Evolutionary conservation across 108 stramenopile species (phyloP), one percentile per base, ranked within the genome.

Genomic region (Skeletonema tropicum): DNA sequence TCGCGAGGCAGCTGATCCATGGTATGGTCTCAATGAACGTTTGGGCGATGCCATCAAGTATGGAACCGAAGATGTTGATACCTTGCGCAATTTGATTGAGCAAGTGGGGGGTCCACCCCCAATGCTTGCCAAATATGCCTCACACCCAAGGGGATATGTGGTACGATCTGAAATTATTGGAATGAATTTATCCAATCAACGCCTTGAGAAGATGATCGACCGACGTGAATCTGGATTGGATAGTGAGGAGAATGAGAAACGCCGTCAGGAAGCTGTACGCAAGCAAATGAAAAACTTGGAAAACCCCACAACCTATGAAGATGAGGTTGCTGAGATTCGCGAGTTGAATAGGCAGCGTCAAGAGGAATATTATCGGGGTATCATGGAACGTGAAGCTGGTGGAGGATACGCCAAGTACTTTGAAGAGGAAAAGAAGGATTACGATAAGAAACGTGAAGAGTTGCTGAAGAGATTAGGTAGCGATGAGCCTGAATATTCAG

Each of bases 21-120:
- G 94, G 94, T 95, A 85, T 68, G 86, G 64, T 2, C 64, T 95
- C 77, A 95, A 95, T 71, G 91, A 95, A 33, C 88, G 90, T 0
- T 32, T 95, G 42, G 67, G 86, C 9, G 94, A 95, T 68, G 94
- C 94, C 33, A 79, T 85, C 72, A 87, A 88, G 81, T 88, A 77
- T 21, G 80, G 78, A 3, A 60, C 80, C n/a, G 90, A 92, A 33
- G 80, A 87, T 39, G 72, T 90, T 3, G 80, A 83, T 5, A 64
- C 83, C 31, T 41, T 94, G 57, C 62, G 77, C 46, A 57, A 33
- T 1, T 77, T 94, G 15, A 82, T 87, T 15, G 80, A 77, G 8
- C 84, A 85, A 59, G 52, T 92, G 17, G 91, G 91, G n/a, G 93
- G 93, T 8, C 87, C 91, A 6, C 93, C 93, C 6, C 85, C 85